Evolutionary conservation across 495 filamentous ascomycete genomes (phyloP).

Genomic region (Aspergillus leporis): DNA sequence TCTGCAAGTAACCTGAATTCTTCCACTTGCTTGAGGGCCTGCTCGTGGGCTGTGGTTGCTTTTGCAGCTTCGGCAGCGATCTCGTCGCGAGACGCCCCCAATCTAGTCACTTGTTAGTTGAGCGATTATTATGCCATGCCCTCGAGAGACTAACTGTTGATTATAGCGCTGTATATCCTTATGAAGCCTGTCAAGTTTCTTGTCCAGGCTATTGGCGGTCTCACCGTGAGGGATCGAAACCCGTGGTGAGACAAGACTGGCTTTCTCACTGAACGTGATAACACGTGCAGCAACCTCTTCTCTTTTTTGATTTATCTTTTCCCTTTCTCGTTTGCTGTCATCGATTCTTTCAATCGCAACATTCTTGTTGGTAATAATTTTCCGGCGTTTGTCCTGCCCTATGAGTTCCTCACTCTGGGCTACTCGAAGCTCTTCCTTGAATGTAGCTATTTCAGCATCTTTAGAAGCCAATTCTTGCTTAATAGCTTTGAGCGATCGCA

Average conservation of each 20-base stretch:
- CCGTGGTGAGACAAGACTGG: conserved; percentile 56
- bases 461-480: conserved; percentile 44
- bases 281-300: conserved; percentile 50
- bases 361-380: conserved; percentile 67
- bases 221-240: conserved; percentile 69
- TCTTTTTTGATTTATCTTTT: conserved; percentile 43
- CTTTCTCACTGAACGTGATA: conserved; percentile 56
- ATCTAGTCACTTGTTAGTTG: conserved; percentile 30
- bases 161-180: conserved; percentile 54
- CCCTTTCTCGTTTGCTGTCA: conserved; percentile 47
- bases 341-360: conserved; percentile 53
- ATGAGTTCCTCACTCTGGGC: conserved; percentile 57
- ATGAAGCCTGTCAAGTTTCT: conserved; percentile 59
- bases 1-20: conserved; percentile 55
- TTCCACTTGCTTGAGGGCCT: conserved; percentile 46
- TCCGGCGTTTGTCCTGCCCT: conserved; percentile 48
- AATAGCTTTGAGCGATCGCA: conserved; percentile 38
- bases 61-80: conserved; percentile 53
- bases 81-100: conserved; percentile 69
- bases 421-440: conserved; percentile 51
- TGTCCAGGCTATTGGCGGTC: conserved; percentile 61
- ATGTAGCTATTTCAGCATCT: conserved; percentile 39
- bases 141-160: conserved; percentile 40
- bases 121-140: neutral
- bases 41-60: conserved; percentile 42